Base-by-base conservation (phyloP, 805 yeast species). In the Lachancea sp. region DNA sequence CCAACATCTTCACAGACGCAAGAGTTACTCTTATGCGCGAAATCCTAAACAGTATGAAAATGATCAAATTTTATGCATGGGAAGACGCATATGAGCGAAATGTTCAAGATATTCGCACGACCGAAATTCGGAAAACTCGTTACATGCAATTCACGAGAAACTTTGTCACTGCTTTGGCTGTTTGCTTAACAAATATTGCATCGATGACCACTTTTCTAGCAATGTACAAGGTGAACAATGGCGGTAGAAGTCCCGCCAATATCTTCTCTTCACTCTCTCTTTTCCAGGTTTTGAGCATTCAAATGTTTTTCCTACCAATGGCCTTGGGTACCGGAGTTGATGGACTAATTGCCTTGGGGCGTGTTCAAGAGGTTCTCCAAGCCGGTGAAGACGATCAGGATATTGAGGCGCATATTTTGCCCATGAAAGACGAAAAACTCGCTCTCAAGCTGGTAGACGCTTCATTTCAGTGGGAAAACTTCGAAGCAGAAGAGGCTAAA, bases 11-110 rank as follows among this genome's bases (percentile, higher is more conserved):
- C 55, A 90, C 96, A 2, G 98, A 90, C 62, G 63, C 69, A 17
- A 79, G 98, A 57, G 87, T 90, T 18, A 73, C 79, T 38, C 71
- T 78, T 40, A 80, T 88, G 62, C 82, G 85, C 52, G 98, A 90
- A 62, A 77, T 88, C 25, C 70, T 90, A 51, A 79, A 76, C 57
- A 79, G 84, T 52, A 77, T 90, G 73, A 86, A 85, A 58, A 75
- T 83, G 69, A 85, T 90, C 62, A 90, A 90, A 67, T 85, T 76
- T 61, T 90, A 89, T 61, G 85, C 95, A 1, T 90, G 96, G 96
- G 97, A 90, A 65, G 72, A 71, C 27, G 89, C 96, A 0, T 90
- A 87, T 60, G 72, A 72, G 44, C 62, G 72, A 9, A 68, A 73
- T 42, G 74, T 90, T 30, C 57, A 77, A 13, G 72, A 69, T 11